Evolutionary conservation across 139 green algal species (phyloP), one percentile per base, ranked within the genome.

Genomic region (Chlorella sorokiniana): DNA sequence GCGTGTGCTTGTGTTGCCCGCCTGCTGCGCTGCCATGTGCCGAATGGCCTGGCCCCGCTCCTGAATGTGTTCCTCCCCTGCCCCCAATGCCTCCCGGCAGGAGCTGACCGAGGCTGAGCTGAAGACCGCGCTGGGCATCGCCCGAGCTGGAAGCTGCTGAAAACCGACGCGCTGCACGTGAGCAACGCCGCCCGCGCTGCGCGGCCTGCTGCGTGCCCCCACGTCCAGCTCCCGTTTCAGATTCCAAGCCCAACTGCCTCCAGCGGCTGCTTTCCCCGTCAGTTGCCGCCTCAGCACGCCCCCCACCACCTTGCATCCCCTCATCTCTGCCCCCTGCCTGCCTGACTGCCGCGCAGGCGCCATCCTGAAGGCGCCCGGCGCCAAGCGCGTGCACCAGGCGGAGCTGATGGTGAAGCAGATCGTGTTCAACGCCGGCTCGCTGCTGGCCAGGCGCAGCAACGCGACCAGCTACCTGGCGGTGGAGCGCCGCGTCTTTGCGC

Each of bases 331-430:
- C 27, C 25, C 33, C 44, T 7, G 18, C 18, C 33, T 41, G 33
- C 63, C 62, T 16, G 16, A 11, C 48, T 11, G 23, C 22, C n/a
- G 70, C 70, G 63, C n/a, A 44, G 70, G 44, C 70, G 44, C 70
- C 1, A 33, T 63, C 5, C 45, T 11, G 38, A 38, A 38, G 5
- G 31, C 3, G 4, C 44, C 31, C 16, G 45, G 29, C 18, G 70
- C 70, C 29, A 77, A 77, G 44, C 22, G 18, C 5, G 70, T 77
- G 14, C n/a, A 63, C 4, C 41, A 4, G 0, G 70, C 45, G 29
- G 70, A 77, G 70, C 33, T 77, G 70, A n/a, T 63, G 70, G 9
- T 63, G n/a, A 77, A 77, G 70, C 70, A 77, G 70, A 54, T 33
- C 5, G 70, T 77, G 70, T 35, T 35, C 44, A 64, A 33, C 70